Conservation (phyloP, 2,329 filamentous ascomycete genomes). For the Piedraia hortae region DNA sequence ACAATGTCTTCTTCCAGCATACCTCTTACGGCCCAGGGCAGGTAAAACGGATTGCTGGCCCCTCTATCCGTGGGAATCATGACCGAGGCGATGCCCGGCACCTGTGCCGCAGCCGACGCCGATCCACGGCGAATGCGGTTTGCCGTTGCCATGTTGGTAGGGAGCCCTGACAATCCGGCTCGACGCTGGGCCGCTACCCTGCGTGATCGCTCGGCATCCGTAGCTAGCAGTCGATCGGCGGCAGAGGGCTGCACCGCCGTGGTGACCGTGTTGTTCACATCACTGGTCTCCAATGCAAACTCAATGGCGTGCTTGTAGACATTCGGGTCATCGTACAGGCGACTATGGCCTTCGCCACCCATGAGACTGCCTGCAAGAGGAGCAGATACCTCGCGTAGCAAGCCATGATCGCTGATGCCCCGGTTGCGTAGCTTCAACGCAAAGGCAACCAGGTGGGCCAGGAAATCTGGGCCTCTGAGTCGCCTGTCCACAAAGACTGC, state of each 20-base stretch:
- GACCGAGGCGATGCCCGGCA: constrained; percentile 10
- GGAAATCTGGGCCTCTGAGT: constrained; percentile 76
- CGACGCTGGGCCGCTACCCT: constrained; percentile 3
- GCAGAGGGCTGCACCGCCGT: constrained; percentile 1
- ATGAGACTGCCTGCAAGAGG: constrained; percentile 80
- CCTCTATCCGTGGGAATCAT: constrained; percentile 6
- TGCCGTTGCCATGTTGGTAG: constrained; percentile 8
- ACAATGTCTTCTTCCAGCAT: constrained; percentile 79
- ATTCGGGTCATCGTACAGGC: constrained; percentile 66
- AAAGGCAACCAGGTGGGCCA: constrained; percentile 79
- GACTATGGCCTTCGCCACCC: constrained; percentile 72
- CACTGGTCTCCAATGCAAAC: constrained; percentile 21
- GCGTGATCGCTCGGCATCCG: constrained; percentile 5
- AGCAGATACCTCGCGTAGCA: constrained; percentile 68
- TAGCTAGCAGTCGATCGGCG: constrained; percentile 2
- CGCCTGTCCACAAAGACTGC: constrained; percentile 91
- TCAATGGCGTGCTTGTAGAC: constrained; percentile 41
- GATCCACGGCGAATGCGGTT: constrained; percentile 12
- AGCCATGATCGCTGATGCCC: constrained; percentile 72
- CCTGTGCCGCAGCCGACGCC: constrained; percentile 4
- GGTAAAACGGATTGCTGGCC: constrained; percentile 47
- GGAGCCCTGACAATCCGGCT: constrained; percentile 7
- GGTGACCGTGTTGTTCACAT: constrained; percentile 5
- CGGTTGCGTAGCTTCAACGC: constrained; percentile 81
- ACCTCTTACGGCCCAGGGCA: constrained; percentile 90